phyloP scores from a whole-genome alignment of 2,329 filamentous ascomycete genomes.

The Pestalotiopsis sp. region DNA sequence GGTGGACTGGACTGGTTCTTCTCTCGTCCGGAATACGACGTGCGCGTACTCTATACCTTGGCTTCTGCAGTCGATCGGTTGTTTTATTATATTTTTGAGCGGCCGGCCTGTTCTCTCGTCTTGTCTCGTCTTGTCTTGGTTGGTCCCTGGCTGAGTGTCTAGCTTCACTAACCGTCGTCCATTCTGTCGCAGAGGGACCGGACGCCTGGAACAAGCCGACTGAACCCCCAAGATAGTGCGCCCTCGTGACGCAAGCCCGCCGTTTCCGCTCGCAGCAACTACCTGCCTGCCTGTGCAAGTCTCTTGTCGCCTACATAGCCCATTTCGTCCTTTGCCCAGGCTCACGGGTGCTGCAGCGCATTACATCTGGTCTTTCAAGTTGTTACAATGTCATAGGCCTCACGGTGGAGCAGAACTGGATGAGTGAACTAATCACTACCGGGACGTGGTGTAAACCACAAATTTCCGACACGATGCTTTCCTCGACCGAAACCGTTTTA shows the following conservation, averaged over 20 bases:
- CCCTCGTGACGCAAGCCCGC: slow-evolving; percentile 10
- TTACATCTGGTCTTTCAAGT: background rate
- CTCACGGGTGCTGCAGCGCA: background rate
- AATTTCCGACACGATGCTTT: slow-evolving; percentile 42
- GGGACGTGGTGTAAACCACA: slow-evolving; percentile 17
- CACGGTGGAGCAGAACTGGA: slow-evolving; percentile 13
- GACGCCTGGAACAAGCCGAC: background rate
- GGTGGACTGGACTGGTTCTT: background rate
- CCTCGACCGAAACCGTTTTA: slow-evolving; percentile 28
- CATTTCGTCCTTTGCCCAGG: background rate
- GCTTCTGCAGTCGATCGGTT: background rate
- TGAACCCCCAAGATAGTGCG: background rate
- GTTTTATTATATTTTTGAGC: background rate
- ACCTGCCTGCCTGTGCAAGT: background rate
- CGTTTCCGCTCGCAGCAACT: background rate
- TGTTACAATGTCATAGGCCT: slow-evolving; percentile 3
- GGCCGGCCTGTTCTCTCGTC: background rate
- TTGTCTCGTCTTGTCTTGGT: slow-evolving; percentile 6
- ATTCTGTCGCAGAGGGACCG: background rate
- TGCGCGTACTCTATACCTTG: background rate
- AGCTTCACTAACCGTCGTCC: background rate
- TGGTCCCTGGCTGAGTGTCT: slow-evolving; percentile 6
- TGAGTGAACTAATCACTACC: slow-evolving; percentile 15
- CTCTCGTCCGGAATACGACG: background rate
- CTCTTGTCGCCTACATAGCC: background rate